Conservation (phyloP, 352 stramenopile genomes). For the Pythium periplocum region DNA sequence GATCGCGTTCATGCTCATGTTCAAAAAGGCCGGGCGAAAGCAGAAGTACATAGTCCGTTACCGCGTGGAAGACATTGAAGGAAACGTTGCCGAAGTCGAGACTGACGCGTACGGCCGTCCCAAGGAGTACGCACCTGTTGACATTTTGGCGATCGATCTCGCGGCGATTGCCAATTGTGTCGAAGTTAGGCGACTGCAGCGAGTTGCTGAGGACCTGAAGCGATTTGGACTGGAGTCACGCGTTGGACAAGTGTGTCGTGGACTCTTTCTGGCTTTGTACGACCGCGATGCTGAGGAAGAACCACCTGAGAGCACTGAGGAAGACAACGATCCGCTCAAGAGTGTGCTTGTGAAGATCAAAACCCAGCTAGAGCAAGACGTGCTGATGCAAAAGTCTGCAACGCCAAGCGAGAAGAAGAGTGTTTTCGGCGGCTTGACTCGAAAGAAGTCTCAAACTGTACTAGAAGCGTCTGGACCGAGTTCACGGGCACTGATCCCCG, state of each 20-base stretch:
- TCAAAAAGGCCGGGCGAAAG: conserved; percentile 57
- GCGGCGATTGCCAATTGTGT: conserved; percentile 41
- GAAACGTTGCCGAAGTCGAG: conserved; percentile 55
- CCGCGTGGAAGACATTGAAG: conserved; percentile 51
- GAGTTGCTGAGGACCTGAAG: conserved; percentile 31
- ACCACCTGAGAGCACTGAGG: conserved; percentile 14
- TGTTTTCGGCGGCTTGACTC: too few species aligned
- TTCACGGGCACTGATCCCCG: too few species aligned
- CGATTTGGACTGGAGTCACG: conserved; percentile 17
- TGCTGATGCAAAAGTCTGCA: too few species aligned
- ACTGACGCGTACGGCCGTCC: conserved; percentile 59
- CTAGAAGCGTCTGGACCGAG: too few species aligned
- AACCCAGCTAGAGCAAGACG: conserved; percentile 29
- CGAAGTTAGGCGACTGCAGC: conserved; percentile 22
- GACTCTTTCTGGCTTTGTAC: conserved; percentile 57
- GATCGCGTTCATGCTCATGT: conserved; percentile 64
- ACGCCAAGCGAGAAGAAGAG: too few species aligned
- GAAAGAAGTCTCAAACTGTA: too few species aligned
- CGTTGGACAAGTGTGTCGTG: conserved; percentile 39
- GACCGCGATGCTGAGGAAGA: conserved; percentile 45
- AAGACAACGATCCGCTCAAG: conserved; percentile 28
- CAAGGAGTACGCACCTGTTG: conserved; percentile 35
- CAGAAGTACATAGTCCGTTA: conserved; percentile 64
- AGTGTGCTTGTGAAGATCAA: conserved; percentile 46
- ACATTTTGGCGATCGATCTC: conserved; percentile 53